phyloP scores from a whole-genome alignment of 2,329 filamentous ascomycete species.

The Aspergillus sp. region DNA sequence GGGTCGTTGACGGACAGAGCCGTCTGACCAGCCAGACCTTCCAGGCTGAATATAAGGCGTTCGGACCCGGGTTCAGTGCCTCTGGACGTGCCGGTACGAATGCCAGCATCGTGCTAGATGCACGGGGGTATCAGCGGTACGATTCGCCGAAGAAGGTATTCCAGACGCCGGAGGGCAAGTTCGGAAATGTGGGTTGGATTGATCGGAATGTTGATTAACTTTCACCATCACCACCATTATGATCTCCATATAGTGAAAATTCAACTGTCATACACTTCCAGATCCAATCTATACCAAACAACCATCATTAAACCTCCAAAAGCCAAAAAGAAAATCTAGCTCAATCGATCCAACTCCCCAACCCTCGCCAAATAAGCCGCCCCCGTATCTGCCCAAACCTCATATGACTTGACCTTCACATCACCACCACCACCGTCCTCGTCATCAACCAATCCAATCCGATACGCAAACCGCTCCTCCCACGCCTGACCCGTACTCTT shows the following conservation, averaged over 20 bases:
- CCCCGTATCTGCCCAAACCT: conserved; percentile 46
- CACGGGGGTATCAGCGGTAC: conserved; percentile 39
- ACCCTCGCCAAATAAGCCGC: conserved; percentile 43
- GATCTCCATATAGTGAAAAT: no score
- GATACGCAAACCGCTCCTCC: conserved; percentile 44
- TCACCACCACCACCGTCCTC: not conserved
- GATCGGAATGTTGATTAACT: conserved; percentile 31
- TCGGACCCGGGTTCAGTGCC: conserved; percentile 35
- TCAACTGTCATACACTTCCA: no score
- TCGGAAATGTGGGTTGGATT: conserved; percentile 52
- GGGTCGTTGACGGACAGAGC: conserved; percentile 44
- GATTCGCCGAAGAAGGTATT: conserved; percentile 47
- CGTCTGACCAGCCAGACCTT: conserved; percentile 48
- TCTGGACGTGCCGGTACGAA: conserved; percentile 17
- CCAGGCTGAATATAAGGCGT: conserved; percentile 59
- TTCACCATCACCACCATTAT: not conserved
- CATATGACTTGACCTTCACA: conserved; percentile 40
- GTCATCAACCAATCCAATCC: conserved; percentile 31
- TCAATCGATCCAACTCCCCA: conserved; percentile 13
- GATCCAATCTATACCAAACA: no score
- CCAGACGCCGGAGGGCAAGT: conserved; percentile 44
- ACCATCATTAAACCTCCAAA: no score
- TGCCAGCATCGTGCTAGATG: conserved; percentile 51
- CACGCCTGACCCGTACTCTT: conserved; percentile 36
- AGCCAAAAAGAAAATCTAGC: not conserved